These are phyloP conservation scores for Brettanomyces naardenensis DNA, from an alignment of 805 yeast species.

Conservation along the genomic window DNA sequence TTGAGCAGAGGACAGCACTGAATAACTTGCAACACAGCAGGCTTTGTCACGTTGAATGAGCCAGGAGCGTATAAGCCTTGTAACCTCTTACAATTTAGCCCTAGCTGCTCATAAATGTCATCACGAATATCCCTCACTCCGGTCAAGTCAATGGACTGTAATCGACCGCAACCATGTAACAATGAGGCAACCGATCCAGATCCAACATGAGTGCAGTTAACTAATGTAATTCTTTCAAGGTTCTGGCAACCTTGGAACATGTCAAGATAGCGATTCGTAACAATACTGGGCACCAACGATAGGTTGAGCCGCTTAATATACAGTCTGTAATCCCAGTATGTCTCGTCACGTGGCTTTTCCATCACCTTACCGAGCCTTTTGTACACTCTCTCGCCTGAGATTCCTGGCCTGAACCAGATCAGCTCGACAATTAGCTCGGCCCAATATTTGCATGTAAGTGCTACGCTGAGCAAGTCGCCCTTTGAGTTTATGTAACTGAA, in stretches of 20 bases:
- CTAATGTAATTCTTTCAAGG: slow-evolving; percentile 79
- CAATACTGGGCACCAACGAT: slow-evolving; percentile 59
- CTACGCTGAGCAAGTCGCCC: slow-evolving; percentile 48
- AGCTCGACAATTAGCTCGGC: slow-evolving; percentile 69
- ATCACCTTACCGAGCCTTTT: slow-evolving; percentile 49
- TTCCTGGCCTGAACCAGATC: slow-evolving; percentile 81
- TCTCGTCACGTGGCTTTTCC: slow-evolving; percentile 35
- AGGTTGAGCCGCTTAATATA: slow-evolving; percentile 76
- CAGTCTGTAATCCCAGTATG: slow-evolving; percentile 59
- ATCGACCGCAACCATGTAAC: slow-evolving; percentile 52
- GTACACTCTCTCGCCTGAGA: slow-evolving; percentile 43
- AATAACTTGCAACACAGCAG: slow-evolving; percentile 52
- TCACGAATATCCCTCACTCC: slow-evolving; percentile 68
- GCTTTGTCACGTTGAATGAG: slow-evolving; percentile 63
- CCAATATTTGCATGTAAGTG: slow-evolving; percentile 77
- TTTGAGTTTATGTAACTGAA: slow-evolving; percentile 57
- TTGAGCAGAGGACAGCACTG: slow-evolving; percentile 65
- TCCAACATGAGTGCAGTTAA: slow-evolving; percentile 64
- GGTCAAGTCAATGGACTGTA: slow-evolving; percentile 83
- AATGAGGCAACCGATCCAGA: slow-evolving; percentile 55
- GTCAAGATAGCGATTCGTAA: slow-evolving; percentile 55
- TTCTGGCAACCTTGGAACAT: slow-evolving; percentile 62
- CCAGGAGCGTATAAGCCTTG: slow-evolving; percentile 91
- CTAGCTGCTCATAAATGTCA: slow-evolving; percentile 58
- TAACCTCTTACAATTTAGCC: slow-evolving; percentile 61